Percentiles rank a stretch among this genome's conserved stretches.
Conservation (phyloP, 257 asterid genomes). For the Oldenlandia corymbosa region DNA sequence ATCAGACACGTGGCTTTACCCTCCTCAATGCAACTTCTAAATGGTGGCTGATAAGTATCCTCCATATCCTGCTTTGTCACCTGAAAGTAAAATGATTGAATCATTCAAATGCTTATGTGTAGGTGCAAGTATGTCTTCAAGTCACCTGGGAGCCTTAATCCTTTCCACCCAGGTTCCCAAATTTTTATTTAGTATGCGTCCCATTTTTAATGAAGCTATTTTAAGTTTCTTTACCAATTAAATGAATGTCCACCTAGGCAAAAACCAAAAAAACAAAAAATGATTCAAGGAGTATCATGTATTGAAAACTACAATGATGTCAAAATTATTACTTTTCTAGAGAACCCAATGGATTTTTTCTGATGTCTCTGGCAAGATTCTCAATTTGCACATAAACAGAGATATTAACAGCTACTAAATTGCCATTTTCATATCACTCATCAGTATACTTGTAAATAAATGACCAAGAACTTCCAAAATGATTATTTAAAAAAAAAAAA, state of each 20-base stretch:
- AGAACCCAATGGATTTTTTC: too few relatives aligned
- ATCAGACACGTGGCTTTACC: slow-evolving; percentile 93
- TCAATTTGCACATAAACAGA: too few relatives aligned
- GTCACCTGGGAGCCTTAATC: background rate
- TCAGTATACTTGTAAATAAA: background rate
- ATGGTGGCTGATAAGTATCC: slow-evolving; percentile 87
- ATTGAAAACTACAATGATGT: too few relatives aligned
- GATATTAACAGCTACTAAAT: background rate
- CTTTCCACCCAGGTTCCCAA: background rate
- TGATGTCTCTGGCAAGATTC: too few relatives aligned
- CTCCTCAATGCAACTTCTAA: slow-evolving; percentile 63
- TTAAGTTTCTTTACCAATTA: background rate
- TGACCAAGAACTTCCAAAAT: background rate
- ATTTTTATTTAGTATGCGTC: background rate
- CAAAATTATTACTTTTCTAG: too few relatives aligned
- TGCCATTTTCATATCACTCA: background rate
- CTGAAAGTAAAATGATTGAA: slow-evolving; percentile 30
- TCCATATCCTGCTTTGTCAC: slow-evolving; percentile 80
- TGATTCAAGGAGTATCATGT: slow-evolving; percentile 1
- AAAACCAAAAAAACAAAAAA: background rate
- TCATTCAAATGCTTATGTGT: slow-evolving; percentile 10
- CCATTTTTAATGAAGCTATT: background rate
- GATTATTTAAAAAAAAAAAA: slow-evolving; percentile 12
- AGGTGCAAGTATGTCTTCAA: background rate
- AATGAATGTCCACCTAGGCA: background rate